Evolutionary conservation across 768 basidiomycete species (phyloP).

Genomic region (Floccularia luteovirens): DNA sequence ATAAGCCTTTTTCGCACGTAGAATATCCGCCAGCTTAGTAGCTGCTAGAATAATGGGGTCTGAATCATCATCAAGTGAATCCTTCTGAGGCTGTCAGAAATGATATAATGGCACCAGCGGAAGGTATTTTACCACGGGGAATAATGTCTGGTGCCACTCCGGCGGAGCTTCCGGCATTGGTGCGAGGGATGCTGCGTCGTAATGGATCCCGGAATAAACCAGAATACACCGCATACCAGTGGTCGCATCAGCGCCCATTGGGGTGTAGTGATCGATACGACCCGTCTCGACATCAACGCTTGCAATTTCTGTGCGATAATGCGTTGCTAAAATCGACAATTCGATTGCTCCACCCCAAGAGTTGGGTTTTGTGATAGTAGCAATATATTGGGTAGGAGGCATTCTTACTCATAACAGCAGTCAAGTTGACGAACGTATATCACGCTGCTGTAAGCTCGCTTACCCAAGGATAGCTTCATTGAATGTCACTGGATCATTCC

Average conservation of each 20-base stretch:
- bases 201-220: conserved; percentile 96
- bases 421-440: conserved; percentile 1
- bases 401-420: conserved; percentile 17
- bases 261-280: conserved; percentile 74
- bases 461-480: conserved; percentile 86
- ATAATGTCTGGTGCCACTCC: conserved; percentile 88
- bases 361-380: conserved; percentile 68
- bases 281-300: conserved; percentile 92
- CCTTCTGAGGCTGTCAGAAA: conserved; percentile 13
- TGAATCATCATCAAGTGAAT: conserved; percentile 22
- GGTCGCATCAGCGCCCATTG: conserved; percentile 33
- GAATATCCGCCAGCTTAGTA: conserved; percentile 58
- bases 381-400: conserved; percentile 66
- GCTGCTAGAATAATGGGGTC: conserved; percentile 61
- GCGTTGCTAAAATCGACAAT: conserved; percentile 73
- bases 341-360: conserved; percentile 98
- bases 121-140: conserved; percentile 43
- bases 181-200: conserved; percentile 83
- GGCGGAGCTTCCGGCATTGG: conserved; percentile 67
- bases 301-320: conserved; percentile 81
- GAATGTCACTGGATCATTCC: conserved; percentile 62
- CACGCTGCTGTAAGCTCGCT: neutral
- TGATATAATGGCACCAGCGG: neutral
- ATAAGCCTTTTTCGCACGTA: conserved; percentile 75
- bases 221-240: conserved; percentile 52